Conservation (phyloP, 352 stramenopile species). For the Phytophthora pseudosyringae region DNA sequence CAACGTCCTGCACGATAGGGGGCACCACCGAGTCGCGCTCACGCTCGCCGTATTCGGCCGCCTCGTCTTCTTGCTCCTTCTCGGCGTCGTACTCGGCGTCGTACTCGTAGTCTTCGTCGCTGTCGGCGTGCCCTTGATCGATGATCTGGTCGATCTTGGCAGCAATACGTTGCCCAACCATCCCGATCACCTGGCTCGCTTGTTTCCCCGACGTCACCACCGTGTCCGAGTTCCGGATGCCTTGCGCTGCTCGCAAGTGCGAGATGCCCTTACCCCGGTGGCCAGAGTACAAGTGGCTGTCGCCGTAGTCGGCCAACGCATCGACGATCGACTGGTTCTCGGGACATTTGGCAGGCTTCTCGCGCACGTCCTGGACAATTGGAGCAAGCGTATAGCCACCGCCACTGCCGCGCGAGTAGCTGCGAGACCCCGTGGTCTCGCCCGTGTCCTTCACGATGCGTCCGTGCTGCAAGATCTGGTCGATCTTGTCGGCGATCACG, state of each 20-base stretch:
- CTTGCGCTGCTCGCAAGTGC: constrained; percentile 66
- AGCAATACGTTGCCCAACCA: constrained; percentile 63
- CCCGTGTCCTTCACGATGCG: constrained; percentile 61
- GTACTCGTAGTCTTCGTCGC: constrained; percentile 67
- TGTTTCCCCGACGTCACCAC: constrained; percentile 59
- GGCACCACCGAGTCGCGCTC: constrained; percentile 30
- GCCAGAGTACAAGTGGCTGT: constrained; percentile 70
- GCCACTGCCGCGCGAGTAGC: constrained; percentile 42
- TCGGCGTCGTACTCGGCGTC: constrained; percentile 47
- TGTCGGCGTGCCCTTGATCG: constrained; percentile 70
- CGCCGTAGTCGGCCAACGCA: constrained; percentile 69
- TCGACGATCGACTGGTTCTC: constrained; percentile 81
- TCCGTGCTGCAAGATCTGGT: constrained; percentile 75
- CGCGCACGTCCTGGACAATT: constrained; percentile 72
- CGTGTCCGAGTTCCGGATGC: constrained; percentile 62
- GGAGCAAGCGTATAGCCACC: constrained; percentile 54
- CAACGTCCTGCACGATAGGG: constrained; percentile 62
- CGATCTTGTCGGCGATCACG: constrained; percentile 81
- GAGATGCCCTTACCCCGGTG: constrained; percentile 78
- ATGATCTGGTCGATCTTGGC: constrained; percentile 84
- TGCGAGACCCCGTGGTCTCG: constrained; percentile 18
- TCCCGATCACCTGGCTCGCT: constrained; percentile 58
- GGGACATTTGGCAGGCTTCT: constrained; percentile 55
- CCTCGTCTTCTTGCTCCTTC: constrained; percentile 39
- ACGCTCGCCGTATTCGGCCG: constrained; percentile 34